A percentile compares a stretch with the other conserved stretches of the same genome.
phyloP scores from a whole-genome alignment of 768 basidiomycete species.

The Coprinopsis strossmayeri region DNA sequence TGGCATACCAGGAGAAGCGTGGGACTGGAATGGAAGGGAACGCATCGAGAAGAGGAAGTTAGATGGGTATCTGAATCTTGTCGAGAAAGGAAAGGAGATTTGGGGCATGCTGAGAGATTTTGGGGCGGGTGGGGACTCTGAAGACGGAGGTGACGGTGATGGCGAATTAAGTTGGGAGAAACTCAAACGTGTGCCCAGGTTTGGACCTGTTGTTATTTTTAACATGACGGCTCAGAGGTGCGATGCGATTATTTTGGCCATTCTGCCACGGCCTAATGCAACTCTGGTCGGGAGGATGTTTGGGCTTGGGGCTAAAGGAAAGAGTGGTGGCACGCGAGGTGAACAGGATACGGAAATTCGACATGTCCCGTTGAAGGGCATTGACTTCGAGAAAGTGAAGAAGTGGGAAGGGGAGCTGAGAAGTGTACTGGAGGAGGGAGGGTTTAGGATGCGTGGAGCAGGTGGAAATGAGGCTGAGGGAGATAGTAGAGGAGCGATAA shows the following conservation, averaged over 20 bases:
- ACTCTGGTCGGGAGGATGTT: neutral
- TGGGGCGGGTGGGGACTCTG: neutral
- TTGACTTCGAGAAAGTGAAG: neutral
- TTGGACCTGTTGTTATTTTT: neutral
- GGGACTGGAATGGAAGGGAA: too few relatives aligned
- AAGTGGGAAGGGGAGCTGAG: neutral
- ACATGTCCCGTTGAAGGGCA: neutral
- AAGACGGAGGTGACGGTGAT: neutral
- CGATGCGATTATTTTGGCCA: neutral
- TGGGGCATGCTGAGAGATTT: neutral
- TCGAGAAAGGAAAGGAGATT: neutral
- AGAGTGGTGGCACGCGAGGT: neutral
- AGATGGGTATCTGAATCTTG: neutral
- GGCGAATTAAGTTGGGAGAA: neutral
- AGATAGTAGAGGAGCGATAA: neutral
- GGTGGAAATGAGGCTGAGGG: neutral
- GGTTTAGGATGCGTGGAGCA: too few relatives aligned
- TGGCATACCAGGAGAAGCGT: too few relatives aligned
- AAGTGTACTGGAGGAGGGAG: neutral
- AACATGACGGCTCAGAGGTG: neutral
- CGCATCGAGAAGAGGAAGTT: too few relatives aligned
- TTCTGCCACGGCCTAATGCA: neutral
- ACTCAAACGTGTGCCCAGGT: neutral
- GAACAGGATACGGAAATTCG: too few relatives aligned
- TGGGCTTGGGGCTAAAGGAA: neutral